Conservation (phyloP, 768 basidiomycete genomes). For the Lactifluus hygrophoroides region DNA sequence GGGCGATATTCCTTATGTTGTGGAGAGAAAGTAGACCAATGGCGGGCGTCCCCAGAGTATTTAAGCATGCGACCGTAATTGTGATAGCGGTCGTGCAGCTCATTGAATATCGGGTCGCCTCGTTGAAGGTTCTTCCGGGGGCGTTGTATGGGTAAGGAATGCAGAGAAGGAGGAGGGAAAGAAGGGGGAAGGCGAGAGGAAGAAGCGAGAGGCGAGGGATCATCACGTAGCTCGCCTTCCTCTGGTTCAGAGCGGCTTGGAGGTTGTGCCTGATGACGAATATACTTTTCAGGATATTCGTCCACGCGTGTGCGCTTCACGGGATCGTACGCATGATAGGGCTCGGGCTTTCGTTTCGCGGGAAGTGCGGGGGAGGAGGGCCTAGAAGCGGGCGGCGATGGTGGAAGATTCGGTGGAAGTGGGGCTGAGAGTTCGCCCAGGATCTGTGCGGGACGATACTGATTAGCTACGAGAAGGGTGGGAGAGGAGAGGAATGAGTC, state of each 20-base stretch:
- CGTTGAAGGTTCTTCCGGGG: slow-evolving; percentile 46
- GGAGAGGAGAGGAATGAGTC: slow-evolving; percentile 1
- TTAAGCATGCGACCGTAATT: slow-evolving; percentile 65
- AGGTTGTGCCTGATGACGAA: slow-evolving; percentile 22
- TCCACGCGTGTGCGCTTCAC: slow-evolving; percentile 24
- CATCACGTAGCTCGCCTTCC: slow-evolving; percentile 41
- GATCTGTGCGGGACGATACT: slow-evolving; percentile 27
- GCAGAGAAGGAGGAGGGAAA: slow-evolving; percentile 26
- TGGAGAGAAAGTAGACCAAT: slow-evolving; percentile 63
- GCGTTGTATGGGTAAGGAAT: slow-evolving; percentile 50
- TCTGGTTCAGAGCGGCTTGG: slow-evolving; percentile 35
- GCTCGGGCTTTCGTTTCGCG: slow-evolving; percentile 33
- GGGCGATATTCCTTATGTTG: slow-evolving; percentile 57
- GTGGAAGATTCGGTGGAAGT: slow-evolving; percentile 38
- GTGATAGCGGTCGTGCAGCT: slow-evolving; percentile 63
- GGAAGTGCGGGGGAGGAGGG: slow-evolving; percentile 33
- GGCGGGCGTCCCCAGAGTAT: slow-evolving; percentile 74
- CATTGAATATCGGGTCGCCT: slow-evolving; percentile 45
- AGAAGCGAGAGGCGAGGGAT: slow-evolving; percentile 19
- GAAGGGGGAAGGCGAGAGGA: slow-evolving; percentile 18
- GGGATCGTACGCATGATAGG: slow-evolving; percentile 16
- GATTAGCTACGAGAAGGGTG: slow-evolving; percentile 18
- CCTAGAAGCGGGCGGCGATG: slow-evolving; percentile 39
- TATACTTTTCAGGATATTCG: slow-evolving; percentile 26
- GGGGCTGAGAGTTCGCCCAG: slow-evolving; percentile 32